These are phyloP conservation scores for Hibiscus tridactylites DNA, from an alignment of 345 rosid genomes.

Conservation along the genomic window DNA sequence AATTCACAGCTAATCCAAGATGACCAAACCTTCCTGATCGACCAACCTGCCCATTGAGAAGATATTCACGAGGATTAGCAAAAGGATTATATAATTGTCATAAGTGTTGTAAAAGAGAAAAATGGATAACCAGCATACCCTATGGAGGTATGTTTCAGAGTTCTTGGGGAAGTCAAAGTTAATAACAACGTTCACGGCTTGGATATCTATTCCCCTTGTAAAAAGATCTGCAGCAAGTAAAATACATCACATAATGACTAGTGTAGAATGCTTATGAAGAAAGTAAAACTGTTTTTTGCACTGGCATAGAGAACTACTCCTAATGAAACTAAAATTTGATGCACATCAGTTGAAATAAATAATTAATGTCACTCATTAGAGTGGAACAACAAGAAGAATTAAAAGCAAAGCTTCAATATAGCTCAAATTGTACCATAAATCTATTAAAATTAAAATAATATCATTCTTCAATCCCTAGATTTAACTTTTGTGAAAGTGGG, in stretches of 20 bases:
- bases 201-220: conserved; percentile 99
- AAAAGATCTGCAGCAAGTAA: conserved; percentile 65
- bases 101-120: neutral
- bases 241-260: neutral
- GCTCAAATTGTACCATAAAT: neutral
- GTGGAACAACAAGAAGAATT: neutral
- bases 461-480: neutral
- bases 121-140: conserved; percentile 43
- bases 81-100: neutral
- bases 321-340: neutral
- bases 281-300: neutral
- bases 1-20: conserved; percentile 98
- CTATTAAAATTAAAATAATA: neutral
- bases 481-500: neutral
- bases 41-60: conserved; percentile 56
- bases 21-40: conserved; percentile 99
- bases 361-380: neutral
- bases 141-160: conserved; percentile 95
- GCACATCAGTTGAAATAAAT: neutral
- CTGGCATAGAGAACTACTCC: neutral
- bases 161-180: conserved; percentile 97
- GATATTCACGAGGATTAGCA: neutral
- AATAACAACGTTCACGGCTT: conserved; percentile 97
- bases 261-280: neutral
- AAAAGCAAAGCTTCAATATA: neutral